These are phyloP conservation scores for Salix udensis DNA, from an alignment of 345 rosid species.

Conservation along the genomic window DNA sequence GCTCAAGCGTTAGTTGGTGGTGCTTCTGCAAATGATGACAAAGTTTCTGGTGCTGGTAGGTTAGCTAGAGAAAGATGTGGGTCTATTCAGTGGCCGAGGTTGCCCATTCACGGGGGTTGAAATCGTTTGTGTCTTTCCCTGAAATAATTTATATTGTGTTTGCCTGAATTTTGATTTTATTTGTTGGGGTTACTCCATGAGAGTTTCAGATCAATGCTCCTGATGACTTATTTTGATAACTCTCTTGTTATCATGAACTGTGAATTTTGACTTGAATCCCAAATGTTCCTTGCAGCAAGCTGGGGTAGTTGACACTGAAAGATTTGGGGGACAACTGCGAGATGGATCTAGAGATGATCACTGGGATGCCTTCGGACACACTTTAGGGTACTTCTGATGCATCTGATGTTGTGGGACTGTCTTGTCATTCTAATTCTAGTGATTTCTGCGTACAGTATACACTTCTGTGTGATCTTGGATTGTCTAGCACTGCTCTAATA, in stretches of 20 bases:
- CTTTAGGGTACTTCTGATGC: conserved; percentile 22
- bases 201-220: not conserved
- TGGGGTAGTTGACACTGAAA: conserved; percentile 39
- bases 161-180: not conserved
- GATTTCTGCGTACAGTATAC: not conserved
- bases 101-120: conserved; percentile 41
- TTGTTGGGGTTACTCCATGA: not conserved
- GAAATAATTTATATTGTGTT: conserved; percentile 4
- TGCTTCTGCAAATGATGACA: conserved; percentile 18
- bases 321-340: conserved; percentile 74
- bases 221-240: not conserved
- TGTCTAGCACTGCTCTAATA: conserved; percentile 10
- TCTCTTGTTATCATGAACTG: not conserved
- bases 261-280: not conserved
- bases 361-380: conserved; percentile 41
- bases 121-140: conserved; percentile 28
- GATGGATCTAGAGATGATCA: conserved; percentile 56
- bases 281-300: conserved; percentile 51
- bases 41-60: conserved; percentile 31
- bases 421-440: not conserved
- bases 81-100: conserved; percentile 31
- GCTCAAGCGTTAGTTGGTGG: conserved; percentile 14
- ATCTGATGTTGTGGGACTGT: conserved; percentile 16
- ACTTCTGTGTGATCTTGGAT: conserved; percentile 5
- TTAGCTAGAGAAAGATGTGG: conserved; percentile 29